Conservation (phyloP, 2,329 filamentous ascomycete genomes). For the Aureobasidium zeae region DNA sequence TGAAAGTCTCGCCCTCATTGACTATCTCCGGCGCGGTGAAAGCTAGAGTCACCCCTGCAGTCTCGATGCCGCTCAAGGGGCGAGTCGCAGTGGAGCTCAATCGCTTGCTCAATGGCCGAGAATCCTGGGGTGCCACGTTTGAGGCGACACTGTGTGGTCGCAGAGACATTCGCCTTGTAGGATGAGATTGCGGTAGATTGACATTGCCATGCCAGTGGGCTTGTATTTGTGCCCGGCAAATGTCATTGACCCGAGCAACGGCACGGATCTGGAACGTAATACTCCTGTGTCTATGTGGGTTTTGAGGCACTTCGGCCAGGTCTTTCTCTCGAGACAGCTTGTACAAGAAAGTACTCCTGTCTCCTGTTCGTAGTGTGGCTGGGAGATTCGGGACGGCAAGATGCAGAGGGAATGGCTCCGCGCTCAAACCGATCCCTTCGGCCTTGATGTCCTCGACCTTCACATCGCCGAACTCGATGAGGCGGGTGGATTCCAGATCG, state of each 20-base stretch:
- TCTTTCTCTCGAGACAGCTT: conserved; percentile 41
- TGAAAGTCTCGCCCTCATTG: conserved; percentile 57
- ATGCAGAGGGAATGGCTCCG: conserved; percentile 47
- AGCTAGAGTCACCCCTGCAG: conserved; percentile 58
- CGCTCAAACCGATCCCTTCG: conserved; percentile 46
- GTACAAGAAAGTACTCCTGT: conserved; percentile 67
- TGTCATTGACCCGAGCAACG: conserved; percentile 46
- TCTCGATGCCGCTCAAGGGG: conserved; percentile 2
- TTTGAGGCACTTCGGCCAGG: background rate
- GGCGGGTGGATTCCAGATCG: conserved; percentile 64
- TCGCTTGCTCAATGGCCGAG: conserved; percentile 8
- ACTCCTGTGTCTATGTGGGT: background rate
- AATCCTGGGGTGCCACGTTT: background rate
- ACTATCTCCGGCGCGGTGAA: conserved; percentile 55
- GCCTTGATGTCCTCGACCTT: conserved; percentile 52
- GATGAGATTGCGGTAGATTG: conserved; percentile 12
- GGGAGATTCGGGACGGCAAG: conserved; percentile 35
- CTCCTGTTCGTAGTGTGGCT: conserved; percentile 56
- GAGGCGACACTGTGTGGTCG: conserved; percentile 5
- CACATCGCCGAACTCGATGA: conserved; percentile 54
- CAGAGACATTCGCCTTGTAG: background rate
- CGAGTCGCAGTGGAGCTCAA: conserved; percentile 5
- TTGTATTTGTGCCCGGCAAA: conserved; percentile 38
- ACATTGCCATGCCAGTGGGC: conserved; percentile 19
- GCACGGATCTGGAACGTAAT: conserved; percentile 46